A percentile compares a stretch with the other conserved stretches of the same genome.
phyloP scores from a whole-genome alignment of 2,329 filamentous ascomycete species.

The Colletotrichum lupini region DNA sequence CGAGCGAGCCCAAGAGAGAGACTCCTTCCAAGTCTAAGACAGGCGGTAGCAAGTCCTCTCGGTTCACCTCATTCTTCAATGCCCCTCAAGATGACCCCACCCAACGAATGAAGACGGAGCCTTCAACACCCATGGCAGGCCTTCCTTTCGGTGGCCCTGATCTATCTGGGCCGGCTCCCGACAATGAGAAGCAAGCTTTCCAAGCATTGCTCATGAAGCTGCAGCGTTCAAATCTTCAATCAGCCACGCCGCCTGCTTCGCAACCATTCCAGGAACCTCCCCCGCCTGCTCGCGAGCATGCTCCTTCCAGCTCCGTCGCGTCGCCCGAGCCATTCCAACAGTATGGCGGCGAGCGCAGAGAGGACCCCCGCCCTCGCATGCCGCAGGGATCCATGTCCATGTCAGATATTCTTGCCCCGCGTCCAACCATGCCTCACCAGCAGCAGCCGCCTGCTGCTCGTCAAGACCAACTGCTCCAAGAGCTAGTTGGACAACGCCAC shows the following conservation, averaged over 20 bases:
- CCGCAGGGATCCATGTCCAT: constrained; percentile 51
- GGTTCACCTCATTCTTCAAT: constrained; percentile 86
- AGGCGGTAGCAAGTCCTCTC: constrained; percentile 73
- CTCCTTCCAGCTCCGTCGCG: constrained; percentile 46
- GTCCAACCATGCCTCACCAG: constrained; percentile 59
- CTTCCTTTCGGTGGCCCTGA: constrained; percentile 37
- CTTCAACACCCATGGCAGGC: constrained; percentile 54
- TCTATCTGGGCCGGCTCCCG: constrained; percentile 55
- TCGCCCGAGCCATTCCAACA: constrained; percentile 63
- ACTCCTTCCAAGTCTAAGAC: constrained; percentile 65
- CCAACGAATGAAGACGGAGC: constrained; percentile 59
- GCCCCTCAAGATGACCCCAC: constrained; percentile 64
- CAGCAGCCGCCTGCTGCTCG: constrained; percentile 55
- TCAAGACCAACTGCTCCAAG: constrained; percentile 70
- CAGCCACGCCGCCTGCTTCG: constrained; percentile 56
- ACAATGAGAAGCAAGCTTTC: constrained; percentile 87
- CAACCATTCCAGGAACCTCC: constrained; percentile 57
- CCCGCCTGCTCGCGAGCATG: constrained; percentile 40
- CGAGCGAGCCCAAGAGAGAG: constrained; percentile 56
- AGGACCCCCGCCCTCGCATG: constrained; percentile 54
- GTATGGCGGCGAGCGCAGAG: constrained; percentile 57
- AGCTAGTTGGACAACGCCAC: constrained; percentile 69
- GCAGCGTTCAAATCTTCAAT: constrained; percentile 64
- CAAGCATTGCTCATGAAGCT: constrained; percentile 85
- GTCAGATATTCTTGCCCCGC: constrained; percentile 65